Base-by-base conservation (phyloP, 164 flowering plant species). In the Vitis cinerea region DNA sequence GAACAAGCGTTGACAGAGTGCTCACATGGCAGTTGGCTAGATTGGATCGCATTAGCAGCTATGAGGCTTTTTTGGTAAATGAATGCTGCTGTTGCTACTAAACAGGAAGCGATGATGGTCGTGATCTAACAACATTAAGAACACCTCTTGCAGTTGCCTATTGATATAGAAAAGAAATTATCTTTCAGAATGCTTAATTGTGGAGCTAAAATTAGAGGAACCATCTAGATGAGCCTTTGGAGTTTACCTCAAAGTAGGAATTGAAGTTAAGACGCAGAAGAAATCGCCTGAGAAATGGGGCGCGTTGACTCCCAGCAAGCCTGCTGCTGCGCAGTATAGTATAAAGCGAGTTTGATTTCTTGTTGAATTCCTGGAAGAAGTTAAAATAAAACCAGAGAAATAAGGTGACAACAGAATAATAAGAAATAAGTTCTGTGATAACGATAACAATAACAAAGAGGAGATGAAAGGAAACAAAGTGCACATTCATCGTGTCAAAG, bases 271-370 rank as follows among this genome's bases (percentile, higher is more conserved):
- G 81, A 55, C 98, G 94, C 74, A 93, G 77, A 62, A 96, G 94
- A 70, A 96, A 96, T 15, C 90, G 92, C 80, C 99, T 80, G 58
- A 96, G 72, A 71, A 93, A 91, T 23, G 99, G 98, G 61, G 98
- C 98, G 53, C 99, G 81, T 75, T 96, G 99, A 76, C 97, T 93
- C 69, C 99, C 99, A 14, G 92, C 99, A 68, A 95, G 91, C 78
- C 94, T 88, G 85, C 94, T 93, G 69, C 97, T 96, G 1, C 99
- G 89, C 67, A 93, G 74, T 84, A 95, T 95, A 2, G 99, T 96
- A 76, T 96, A 96, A 49, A 93, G 70, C n/a, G 98, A 93, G 72
- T 93, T 93, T 59, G 99, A 96, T 78, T 96, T 96, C 83, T 96
- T 91, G 86, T 88, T 89, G 66, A 93, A 93, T 77, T 96, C 99